Evolutionary conservation across 2,329 filamentous ascomycete species (phyloP), one percentile per base, ranked within the genome.

Genomic region (Triangularia setosa): DNA sequence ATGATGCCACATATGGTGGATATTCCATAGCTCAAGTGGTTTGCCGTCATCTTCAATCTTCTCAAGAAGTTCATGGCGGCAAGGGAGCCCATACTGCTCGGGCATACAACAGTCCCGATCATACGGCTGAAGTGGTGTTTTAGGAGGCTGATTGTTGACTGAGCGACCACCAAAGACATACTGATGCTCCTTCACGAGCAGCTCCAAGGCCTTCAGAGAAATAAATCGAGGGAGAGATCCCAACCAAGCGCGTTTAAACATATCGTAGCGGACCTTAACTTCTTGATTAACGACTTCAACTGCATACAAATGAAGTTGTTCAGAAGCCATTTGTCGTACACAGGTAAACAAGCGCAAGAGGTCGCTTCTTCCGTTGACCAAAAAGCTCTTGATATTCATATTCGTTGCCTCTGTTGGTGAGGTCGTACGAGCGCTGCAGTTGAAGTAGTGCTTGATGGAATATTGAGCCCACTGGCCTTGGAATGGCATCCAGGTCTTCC

Each of bases 351-450:
- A 21, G 18, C 25, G 23, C 5, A 16, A 16, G 16, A 24, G 23
- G 25, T 23, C 23, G 23, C 53, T 24, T 55, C 25, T 25, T 18
- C 62, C 30, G 35, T 64, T 61, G 23, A 64, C 21, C 23, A 64
- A 58, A 40, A 56, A 61, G 30, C 58, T 61, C 58, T 61, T 64
- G 52, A 61, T 44, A 18, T 52, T 64, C 23, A 61, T 48, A 33
- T 61, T 64, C 16, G 30, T 52, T 2, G 62, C 33, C 23, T 60
- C 62, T n/a, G 62, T 58, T 14, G 60, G 44, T 6, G 58, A 58
- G 48, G 58, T 64, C 16, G 57, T 53, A n/a, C 18, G 16, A 16
- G 16, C 16, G 28, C 62, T 57, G 28, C 44, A 56, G 52, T 64
- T 64, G 27, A 33, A 48, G 27, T 56, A 56, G 1, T 54, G 44